Evolutionary conservation across 225 moss, liverwort and hornwort species (phyloP), one percentile per base, ranked within the genome.

Genomic region (Anthoceros angustus): DNA sequence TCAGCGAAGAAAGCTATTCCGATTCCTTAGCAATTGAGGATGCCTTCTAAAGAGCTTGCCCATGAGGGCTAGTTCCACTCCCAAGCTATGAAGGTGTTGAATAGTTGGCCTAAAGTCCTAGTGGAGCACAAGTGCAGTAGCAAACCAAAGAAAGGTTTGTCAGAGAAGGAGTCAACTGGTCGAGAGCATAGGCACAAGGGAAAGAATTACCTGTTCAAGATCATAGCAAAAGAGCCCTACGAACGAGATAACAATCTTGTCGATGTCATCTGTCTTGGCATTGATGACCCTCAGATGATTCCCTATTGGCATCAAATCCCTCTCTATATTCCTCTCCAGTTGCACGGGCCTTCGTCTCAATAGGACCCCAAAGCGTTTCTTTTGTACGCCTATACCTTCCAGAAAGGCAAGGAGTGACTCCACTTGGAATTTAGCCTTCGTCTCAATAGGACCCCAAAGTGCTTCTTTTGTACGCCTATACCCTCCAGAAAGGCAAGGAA

Each of bases 171-270:
- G 32, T 32, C 4, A 32, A 32, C 32, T 32, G 32, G 32, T 32
- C 2, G 32, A 32, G 32, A 32, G 32, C 2, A 32, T 4, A 32
- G 32, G 32, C 32, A 32, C 25, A 7, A 15, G 16, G 18, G 12
- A 10, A 9, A 38, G n/a, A 64, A 65, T n/a, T 20, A 42, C 83
- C 76, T 84, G 62, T 42, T 84, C 81, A 68, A 84, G 66, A 70
- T 71, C 69, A 66, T 81, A 84, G 71, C 78, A 71, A 67, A 81
- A 84, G 3, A 84, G 41, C 68, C 80, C 76, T 16, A 80, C 80
- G 71, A 81, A 84, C n/a, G 84, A 81, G 68, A 71, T 74, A 16
- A 84, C 69, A 62, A 84, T 84, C 60, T 84, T 84, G 67, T 84
- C 84, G 10, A 84, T 84, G 69, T 84, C 84, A 45, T 77, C 75